These are phyloP conservation scores for Phytophthora rubi DNA, from an alignment of 352 stramenopile species.

Conservation along the genomic window DNA sequence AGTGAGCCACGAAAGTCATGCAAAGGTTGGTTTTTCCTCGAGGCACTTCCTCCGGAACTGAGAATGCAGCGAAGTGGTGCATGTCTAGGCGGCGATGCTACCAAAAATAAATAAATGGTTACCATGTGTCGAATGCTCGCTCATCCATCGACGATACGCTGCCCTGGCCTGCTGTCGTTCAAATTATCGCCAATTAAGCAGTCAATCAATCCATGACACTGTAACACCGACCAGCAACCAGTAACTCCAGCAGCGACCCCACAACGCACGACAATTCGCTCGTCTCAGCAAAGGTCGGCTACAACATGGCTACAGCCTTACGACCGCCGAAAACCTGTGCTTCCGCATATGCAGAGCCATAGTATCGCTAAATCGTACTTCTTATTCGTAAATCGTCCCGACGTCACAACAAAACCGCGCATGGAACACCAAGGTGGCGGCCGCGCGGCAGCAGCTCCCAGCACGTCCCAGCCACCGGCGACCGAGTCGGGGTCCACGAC, in stretches of 20 bases:
- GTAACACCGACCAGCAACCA: neutral
- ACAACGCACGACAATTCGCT: neutral
- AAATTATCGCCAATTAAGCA: neutral
- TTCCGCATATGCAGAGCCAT: neutral
- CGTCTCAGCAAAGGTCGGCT: constrained; percentile 4
- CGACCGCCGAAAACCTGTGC: constrained; percentile 19
- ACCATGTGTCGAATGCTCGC: too few species aligned
- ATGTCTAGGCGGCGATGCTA: neutral
- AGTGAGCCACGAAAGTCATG: neutral
- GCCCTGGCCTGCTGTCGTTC: too few species aligned
- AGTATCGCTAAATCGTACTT: constrained; percentile 26
- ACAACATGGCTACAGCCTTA: constrained; percentile 17
- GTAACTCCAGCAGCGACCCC: neutral
- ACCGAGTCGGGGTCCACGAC: neutral
- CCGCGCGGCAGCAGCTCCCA: constrained; percentile 4
- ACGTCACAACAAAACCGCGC: constrained; percentile 30
- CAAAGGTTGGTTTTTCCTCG: neutral
- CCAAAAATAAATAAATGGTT: too few species aligned
- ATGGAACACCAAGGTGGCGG: constrained; percentile 24
- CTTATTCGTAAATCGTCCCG: constrained; percentile 25
- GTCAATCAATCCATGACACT: too few species aligned
- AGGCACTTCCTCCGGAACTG: constrained; percentile 2
- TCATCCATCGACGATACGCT: too few species aligned
- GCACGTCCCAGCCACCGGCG: neutral
- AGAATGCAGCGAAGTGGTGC: neutral